These are phyloP conservation scores for Didymella keratinophila DNA, from an alignment of 2,329 filamentous ascomycete genomes.

Conservation along the genomic window DNA sequence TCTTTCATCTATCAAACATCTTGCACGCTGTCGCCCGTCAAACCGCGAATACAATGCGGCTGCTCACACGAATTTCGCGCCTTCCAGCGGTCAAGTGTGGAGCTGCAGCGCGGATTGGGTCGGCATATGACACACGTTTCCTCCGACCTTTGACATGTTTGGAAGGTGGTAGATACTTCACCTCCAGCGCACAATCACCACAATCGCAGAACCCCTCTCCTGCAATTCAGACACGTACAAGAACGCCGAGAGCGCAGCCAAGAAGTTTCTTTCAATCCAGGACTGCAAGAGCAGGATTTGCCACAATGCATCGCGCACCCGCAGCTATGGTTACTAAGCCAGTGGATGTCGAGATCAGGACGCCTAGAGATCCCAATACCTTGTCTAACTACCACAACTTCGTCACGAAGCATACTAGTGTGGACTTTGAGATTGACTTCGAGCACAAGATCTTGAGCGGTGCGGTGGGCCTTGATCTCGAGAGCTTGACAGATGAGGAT, in stretches of 20 bases:
- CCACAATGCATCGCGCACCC: slow-evolving; percentile 33
- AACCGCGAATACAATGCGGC: slow-evolving; percentile 9
- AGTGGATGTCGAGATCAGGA: slow-evolving; percentile 52
- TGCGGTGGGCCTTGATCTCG: slow-evolving; percentile 76
- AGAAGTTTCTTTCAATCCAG: slow-evolving; percentile 4
- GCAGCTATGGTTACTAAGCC: slow-evolving; percentile 48
- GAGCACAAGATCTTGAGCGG: slow-evolving; percentile 78
- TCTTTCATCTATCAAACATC: background rate
- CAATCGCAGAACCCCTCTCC: slow-evolving; percentile 16
- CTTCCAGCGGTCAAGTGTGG: slow-evolving; percentile 19
- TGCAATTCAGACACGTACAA: slow-evolving; percentile 6
- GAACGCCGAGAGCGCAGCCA: slow-evolving; percentile 19
- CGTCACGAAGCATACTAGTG: slow-evolving; percentile 82
- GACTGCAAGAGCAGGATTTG: slow-evolving; percentile 11
- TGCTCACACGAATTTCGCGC: slow-evolving; percentile 13
- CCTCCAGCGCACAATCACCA: slow-evolving; percentile 11
- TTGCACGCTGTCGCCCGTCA: slow-evolving; percentile 2
- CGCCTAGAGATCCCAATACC: slow-evolving; percentile 82
- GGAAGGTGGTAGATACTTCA: slow-evolving; percentile 23
- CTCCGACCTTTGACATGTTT: slow-evolving; percentile 21
- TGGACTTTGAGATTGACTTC: slow-evolving; percentile 85
- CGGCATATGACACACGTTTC: slow-evolving; percentile 17
- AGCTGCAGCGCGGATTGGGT: slow-evolving; percentile 19
- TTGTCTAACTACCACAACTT: slow-evolving; percentile 91
- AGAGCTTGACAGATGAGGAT: slow-evolving; percentile 76